Conservation (phyloP, 2,329 filamentous ascomycete species). For the Clonostachys sp. region DNA sequence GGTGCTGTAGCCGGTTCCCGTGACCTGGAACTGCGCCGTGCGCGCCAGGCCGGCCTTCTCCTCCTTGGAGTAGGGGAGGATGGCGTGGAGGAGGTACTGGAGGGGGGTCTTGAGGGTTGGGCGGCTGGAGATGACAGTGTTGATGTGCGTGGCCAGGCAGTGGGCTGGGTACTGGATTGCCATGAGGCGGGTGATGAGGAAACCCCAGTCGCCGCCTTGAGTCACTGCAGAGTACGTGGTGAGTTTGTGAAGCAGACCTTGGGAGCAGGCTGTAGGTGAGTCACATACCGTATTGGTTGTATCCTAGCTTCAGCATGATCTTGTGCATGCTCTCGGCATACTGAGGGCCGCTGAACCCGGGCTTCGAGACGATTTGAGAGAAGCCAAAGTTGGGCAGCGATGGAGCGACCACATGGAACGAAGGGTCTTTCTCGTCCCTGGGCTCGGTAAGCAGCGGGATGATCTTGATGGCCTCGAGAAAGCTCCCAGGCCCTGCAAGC, state of each 20-base stretch:
- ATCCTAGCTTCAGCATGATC: slow-evolving; percentile 65
- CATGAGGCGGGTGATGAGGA: slow-evolving; percentile 56
- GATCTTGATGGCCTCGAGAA: slow-evolving; percentile 61
- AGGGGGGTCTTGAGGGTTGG: slow-evolving; percentile 50
- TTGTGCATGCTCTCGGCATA: slow-evolving; percentile 56
- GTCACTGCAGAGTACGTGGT: slow-evolving; percentile 17
- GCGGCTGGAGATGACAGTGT: slow-evolving; percentile 51
- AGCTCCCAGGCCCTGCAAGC: slow-evolving; percentile 56
- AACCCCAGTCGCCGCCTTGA: slow-evolving; percentile 67
- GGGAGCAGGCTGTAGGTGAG: neutral
- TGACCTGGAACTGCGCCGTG: slow-evolving; percentile 47
- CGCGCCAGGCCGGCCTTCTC: slow-evolving; percentile 40
- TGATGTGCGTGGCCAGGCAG: slow-evolving; percentile 34
- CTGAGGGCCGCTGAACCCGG: slow-evolving; percentile 22
- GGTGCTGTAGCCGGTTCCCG: slow-evolving; percentile 36
- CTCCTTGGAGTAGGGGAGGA: slow-evolving; percentile 39
- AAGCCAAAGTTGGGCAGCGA: slow-evolving; percentile 50
- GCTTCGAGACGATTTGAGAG: slow-evolving; percentile 18
- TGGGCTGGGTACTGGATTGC: slow-evolving; percentile 52
- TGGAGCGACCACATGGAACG: slow-evolving; percentile 54
- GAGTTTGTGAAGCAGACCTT: slow-evolving; percentile 4
- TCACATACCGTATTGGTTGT: slow-evolving; percentile 21
- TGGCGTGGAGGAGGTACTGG: slow-evolving; percentile 48
- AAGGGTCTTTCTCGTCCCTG: slow-evolving; percentile 18
- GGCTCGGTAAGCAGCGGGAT: slow-evolving; percentile 39